phyloP scores from a whole-genome alignment of 495 filamentous ascomycete genomes.

The Cercophora samala region DNA sequence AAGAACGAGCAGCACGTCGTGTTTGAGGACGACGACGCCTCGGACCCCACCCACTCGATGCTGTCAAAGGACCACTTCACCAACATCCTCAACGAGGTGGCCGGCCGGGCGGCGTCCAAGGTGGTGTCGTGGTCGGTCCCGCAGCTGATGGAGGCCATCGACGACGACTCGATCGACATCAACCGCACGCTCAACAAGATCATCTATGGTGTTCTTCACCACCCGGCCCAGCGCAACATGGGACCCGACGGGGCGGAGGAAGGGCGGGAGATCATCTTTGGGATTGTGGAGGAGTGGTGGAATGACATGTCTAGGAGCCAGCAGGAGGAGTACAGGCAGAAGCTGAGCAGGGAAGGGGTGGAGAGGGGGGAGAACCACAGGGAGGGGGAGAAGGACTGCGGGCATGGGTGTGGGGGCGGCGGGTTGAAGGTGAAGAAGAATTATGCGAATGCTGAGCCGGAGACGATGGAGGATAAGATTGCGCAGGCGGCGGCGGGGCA shows the following conservation, averaged over 20 bases:
- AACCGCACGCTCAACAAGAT: constrained; percentile 67
- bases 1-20: constrained; percentile 78
- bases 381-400: constrained; percentile 75
- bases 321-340: constrained; percentile 60
- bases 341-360: constrained; percentile 75
- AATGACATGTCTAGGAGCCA: constrained; percentile 55
- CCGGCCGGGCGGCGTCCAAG: constrained; percentile 73
- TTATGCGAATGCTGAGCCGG: constrained; percentile 30
- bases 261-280: constrained; percentile 73
- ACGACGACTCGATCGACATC: constrained; percentile 66
- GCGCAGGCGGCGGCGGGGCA: constrained; percentile 43
- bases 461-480: constrained; percentile 46
- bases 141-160: constrained; percentile 81
- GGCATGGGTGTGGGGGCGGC: constrained; percentile 78
- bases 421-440: constrained; percentile 48
- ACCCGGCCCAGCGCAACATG: constrained; percentile 68
- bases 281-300: constrained; percentile 79
- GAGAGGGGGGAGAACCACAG: constrained; percentile 74
- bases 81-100: constrained; percentile 83
- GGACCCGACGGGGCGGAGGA: constrained; percentile 71
- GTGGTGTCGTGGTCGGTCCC: constrained; percentile 80
- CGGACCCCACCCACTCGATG: constrained; percentile 93
- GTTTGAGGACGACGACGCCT: constrained; percentile 69
- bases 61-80: constrained; percentile 91
- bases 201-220: constrained; percentile 79